Base-by-base conservation (phyloP, 2,329 filamentous ascomycete species). In the Alternaria angustiovoidea region DNA sequence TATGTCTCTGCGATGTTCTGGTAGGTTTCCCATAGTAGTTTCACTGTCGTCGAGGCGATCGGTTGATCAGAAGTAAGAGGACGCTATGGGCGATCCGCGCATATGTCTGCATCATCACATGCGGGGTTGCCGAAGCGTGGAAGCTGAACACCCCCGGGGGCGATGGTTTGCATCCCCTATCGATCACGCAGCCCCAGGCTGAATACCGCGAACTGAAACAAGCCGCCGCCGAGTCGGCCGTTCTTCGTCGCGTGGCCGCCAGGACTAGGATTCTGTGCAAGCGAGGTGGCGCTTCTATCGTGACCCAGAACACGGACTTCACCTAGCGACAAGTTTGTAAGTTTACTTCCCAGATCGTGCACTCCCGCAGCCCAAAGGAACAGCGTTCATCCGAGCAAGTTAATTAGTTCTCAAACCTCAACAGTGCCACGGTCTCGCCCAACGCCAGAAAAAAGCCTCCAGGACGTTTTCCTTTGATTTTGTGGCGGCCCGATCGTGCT, bases 171-270 rank as follows among this genome's bases (percentile, higher is more conserved):
- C 22, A 38, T 55, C 56, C 53, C 56, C 56, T 59, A 56, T 51
- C 52, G 28, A 49, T 42, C 57, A 59, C 38, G 39, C 52, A 24
- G 41, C 28, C 39, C 46, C 41, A 38, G 47, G 53, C 53, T 28
- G 53, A 52, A 36, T 41, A 52, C 47, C 51, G 47, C 43, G 34
- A 38, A 34, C 53, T 60, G 57, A 60, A 60, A 60, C 57, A 57
- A 60, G 57, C 57, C 51, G 42, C 57, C 51, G 42, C 51, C 28
- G 57, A 46, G 18, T 55, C 39, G 44, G 43, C 51, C 34, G 57
- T 54, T 54, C 42, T 51, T 48, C 39, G 47, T 20, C 47, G 54
- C 22, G 26, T 42, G 43, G 57, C n/a, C 26, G 30, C 54, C 28
- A 51, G 57, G 55, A 46, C 47, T 47, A 44, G 57, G 46, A 42